phyloP scores from a whole-genome alignment of 1,284 basidiomycete genomes.

The Afroboletus lepidellus region DNA sequence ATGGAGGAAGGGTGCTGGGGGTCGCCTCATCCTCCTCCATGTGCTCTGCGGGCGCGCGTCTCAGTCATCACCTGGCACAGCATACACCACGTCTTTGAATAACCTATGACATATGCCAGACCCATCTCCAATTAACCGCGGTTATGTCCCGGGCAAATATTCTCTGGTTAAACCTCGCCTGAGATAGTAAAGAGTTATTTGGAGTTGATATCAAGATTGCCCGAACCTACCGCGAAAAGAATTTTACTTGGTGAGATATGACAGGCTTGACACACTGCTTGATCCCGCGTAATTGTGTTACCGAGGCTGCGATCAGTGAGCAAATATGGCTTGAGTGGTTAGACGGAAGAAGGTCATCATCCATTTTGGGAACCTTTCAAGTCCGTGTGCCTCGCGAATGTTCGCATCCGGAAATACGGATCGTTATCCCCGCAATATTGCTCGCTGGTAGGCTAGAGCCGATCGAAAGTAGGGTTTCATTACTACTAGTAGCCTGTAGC shows the following conservation, averaged over 20 bases:
- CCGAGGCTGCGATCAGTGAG: background rate
- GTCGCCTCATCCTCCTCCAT: slow-evolving; percentile 92
- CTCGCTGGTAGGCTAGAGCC: background rate
- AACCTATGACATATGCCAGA: slow-evolving; percentile 42
- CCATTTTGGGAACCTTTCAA: slow-evolving; percentile 13
- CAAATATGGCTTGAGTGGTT: background rate
- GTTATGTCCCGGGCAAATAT: background rate
- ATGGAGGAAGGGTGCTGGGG: slow-evolving; percentile 72
- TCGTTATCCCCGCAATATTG: background rate
- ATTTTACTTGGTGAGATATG: background rate
- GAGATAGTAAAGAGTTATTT: background rate
- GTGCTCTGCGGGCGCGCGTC: slow-evolving; percentile 63
- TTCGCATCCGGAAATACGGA: slow-evolving; percentile 8
- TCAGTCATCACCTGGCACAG: slow-evolving; percentile 6
- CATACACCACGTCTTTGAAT: slow-evolving; percentile 3
- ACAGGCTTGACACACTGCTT: background rate
- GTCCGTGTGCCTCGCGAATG: slow-evolving; percentile 28
- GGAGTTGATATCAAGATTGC: background rate
- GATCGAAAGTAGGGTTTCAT: background rate
- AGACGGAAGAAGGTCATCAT: background rate
- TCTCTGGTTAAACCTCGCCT: background rate
- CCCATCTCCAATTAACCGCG: slow-evolving; percentile 19
- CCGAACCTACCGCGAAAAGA: background rate
- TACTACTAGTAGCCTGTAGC: background rate
- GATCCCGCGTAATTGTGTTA: background rate